Evolutionary conservation across 2,329 filamentous ascomycete genomes (phyloP).

Genomic region (Diplocarpon mali): DNA sequence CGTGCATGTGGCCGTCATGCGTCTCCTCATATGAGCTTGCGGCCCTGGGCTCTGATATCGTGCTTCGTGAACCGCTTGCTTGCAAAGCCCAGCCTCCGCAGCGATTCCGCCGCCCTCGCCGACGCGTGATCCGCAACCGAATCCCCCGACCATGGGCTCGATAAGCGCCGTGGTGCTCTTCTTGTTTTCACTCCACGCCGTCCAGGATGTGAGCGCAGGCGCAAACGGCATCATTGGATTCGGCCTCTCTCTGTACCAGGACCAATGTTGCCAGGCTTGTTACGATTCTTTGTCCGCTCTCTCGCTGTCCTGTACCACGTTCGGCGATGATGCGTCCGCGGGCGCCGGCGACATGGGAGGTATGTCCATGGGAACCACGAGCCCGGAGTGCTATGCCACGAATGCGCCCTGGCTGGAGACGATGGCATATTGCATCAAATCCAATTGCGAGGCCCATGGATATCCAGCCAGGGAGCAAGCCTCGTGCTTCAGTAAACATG

Average conservation of each 20-base stretch:
- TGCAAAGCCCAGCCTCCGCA: no score
- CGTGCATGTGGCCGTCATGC: no score
- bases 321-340: not conserved
- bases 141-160: no score
- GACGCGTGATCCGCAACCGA: no score
- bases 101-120: no score
- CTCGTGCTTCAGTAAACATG: not conserved
- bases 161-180: no score
- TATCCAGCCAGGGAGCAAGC: not conserved
- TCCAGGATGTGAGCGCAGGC: slow-evolving; percentile 10
- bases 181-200: no score
- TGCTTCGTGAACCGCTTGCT: no score
- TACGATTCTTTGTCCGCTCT: slow-evolving; percentile 5
- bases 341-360: not conserved
- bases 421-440: not conserved
- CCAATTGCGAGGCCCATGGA: not conserved
- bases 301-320: slow-evolving; percentile 6
- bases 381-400: not conserved
- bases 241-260: slow-evolving; percentile 36
- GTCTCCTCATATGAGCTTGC: no score
- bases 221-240: slow-evolving; percentile 53
- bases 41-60: no score
- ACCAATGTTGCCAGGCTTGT: slow-evolving; percentile 4
- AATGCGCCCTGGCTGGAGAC: not conserved
- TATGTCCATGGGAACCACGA: not conserved